Conservation (phyloP, 345 rosid genomes). For the Populus ilicifolia region DNA sequence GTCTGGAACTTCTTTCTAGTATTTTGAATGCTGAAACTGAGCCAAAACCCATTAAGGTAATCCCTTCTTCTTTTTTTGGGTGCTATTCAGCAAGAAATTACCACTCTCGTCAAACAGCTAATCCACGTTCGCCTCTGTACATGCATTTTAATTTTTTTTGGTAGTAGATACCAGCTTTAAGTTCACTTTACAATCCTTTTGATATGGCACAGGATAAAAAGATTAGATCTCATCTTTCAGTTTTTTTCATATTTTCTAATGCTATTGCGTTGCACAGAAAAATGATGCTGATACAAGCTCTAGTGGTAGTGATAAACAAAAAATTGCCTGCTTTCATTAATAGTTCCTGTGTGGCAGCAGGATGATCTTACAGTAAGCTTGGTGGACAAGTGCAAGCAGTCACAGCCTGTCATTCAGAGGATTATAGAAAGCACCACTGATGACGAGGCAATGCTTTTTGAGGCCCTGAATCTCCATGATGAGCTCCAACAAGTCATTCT, state of each 20-base stretch:
- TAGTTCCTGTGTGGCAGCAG: conserved; percentile 33
- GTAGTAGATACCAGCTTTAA: neutral
- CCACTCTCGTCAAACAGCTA: neutral
- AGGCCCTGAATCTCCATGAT: conserved; percentile 71
- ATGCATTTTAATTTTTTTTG: neutral
- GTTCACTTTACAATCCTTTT: neutral
- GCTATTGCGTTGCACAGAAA: neutral
- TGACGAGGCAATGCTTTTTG: conserved; percentile 70
- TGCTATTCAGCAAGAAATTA: neutral
- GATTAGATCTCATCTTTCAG: neutral
- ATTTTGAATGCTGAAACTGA: conserved; percentile 54
- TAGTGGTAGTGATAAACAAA: neutral
- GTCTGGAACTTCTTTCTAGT: conserved; percentile 75
- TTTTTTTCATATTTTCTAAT: neutral
- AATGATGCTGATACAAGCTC: neutral
- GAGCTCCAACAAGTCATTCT: conserved; percentile 61
- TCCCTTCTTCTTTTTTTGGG: neutral
- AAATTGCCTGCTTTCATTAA: conserved; percentile 1
- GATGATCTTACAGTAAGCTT: conserved; percentile 62
- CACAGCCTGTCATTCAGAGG: conserved; percentile 58
- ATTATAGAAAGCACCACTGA: conserved; percentile 68
- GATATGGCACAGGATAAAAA: neutral
- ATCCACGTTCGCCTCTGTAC: neutral
- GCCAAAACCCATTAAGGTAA: conserved; percentile 52
- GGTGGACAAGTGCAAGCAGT: conserved; percentile 75